Percentiles rank a stretch among this genome's conserved stretches.
phyloP scores from a whole-genome alignment of 1,284 basidiomycete genomes.

The Irpex sp. region DNA sequence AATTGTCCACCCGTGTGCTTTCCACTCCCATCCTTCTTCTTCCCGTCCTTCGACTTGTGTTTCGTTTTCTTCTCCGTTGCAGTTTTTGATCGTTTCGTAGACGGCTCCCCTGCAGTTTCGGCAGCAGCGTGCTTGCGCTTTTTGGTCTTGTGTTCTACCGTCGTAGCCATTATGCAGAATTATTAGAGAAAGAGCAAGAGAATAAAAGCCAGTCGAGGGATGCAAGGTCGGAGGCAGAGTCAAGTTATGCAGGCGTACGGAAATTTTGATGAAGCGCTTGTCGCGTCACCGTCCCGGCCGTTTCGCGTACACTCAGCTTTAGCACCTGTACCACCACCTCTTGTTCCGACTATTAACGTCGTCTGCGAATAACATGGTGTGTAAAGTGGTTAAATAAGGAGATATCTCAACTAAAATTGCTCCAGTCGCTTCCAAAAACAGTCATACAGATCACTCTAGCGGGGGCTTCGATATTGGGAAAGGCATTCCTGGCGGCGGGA shows the following conservation, averaged over 20 bases:
- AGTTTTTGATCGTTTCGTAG: conserved; percentile 28
- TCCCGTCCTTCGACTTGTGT: conserved; percentile 20
- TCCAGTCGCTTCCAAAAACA: conserved; percentile 69
- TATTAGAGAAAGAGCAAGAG: neutral
- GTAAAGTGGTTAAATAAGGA: neutral
- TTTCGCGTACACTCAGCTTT: neutral
- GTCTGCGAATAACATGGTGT: conserved; percentile 4
- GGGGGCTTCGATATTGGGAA: conserved; percentile 84
- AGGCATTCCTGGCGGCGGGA: conserved; percentile 88
- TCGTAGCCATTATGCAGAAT: conserved; percentile 14
- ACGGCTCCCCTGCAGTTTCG: conserved; percentile 24
- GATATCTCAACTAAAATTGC: neutral
- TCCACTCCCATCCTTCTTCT: conserved; percentile 41
- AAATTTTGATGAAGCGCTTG: conserved; percentile 6
- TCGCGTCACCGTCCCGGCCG: conserved; percentile 6
- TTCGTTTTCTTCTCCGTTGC: conserved; percentile 33
- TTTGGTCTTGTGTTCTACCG: conserved; percentile 34
- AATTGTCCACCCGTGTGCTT: conserved; percentile 50
- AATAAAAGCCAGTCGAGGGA: neutral
- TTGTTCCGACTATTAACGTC: neutral
- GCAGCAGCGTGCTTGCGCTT: conserved; percentile 49
- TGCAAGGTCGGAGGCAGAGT: neutral
- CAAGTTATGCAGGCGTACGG: neutral
- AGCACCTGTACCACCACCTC: neutral
- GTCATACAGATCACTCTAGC: conserved; percentile 83